These are phyloP conservation scores for Aspergillus alliaceus DNA, from an alignment of 2,329 filamentous ascomycete genomes.

Conservation along the genomic window DNA sequence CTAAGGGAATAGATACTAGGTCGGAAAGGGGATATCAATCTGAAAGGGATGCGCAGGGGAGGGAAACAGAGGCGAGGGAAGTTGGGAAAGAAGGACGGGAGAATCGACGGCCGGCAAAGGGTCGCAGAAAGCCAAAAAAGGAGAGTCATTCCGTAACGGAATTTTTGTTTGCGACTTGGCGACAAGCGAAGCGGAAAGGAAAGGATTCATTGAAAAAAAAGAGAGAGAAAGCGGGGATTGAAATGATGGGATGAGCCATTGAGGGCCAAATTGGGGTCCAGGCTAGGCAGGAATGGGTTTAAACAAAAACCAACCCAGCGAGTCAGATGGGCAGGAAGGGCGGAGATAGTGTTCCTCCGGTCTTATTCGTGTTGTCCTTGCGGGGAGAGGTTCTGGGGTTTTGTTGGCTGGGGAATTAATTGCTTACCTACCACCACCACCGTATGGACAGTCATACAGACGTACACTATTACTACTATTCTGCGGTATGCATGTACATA, in stretches of 20 bases:
- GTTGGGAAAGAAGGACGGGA: slow-evolving; percentile 2
- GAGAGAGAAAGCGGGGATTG: slow-evolving; percentile 8
- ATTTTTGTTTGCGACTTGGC: slow-evolving; percentile 1
- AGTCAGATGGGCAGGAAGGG: neutral
- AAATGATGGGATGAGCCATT: neutral
- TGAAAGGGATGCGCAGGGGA: too few species aligned
- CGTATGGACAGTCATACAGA: too few species aligned
- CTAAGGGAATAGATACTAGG: slow-evolving; percentile 3
- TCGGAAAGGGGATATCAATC: slow-evolving; percentile 2
- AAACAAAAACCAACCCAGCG: neutral
- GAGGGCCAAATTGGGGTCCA: neutral
- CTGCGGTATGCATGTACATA: too few species aligned
- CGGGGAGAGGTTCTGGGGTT: neutral
- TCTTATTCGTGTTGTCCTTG: neutral
- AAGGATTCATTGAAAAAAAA: neutral
- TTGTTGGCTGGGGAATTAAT: neutral
- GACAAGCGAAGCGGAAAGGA: slow-evolving; percentile 1
- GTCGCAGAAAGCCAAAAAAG: neutral
- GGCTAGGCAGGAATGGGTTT: neutral
- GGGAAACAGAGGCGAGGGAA: neutral
- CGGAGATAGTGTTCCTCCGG: slow-evolving; percentile 3
- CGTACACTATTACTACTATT: too few species aligned
- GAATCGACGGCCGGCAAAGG: neutral
- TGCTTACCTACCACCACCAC: too few species aligned
- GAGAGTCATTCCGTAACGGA: neutral